Evolutionary conservation across 495 filamentous ascomycete genomes (phyloP).

Genomic region (Hyaloscypha finlandica): DNA sequence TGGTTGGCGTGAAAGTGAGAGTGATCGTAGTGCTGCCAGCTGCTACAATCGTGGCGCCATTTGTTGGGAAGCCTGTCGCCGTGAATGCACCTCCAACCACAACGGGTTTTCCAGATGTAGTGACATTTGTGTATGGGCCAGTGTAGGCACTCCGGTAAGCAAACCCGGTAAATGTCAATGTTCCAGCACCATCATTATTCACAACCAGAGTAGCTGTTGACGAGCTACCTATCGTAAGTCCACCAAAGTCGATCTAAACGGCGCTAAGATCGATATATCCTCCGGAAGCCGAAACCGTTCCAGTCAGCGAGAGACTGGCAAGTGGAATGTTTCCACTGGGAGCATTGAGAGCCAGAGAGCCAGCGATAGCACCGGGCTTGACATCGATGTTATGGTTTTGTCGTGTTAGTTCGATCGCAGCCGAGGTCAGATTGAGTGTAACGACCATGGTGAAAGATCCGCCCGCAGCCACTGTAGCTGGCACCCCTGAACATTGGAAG

Average conservation of each 20-base stretch:
- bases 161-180: slow-evolving; percentile 9
- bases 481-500: slow-evolving; percentile 13
- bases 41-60: slow-evolving; percentile 30
- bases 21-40: slow-evolving; percentile 31
- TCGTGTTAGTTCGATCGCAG: neutral
- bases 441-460: slow-evolving; percentile 9
- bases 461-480: slow-evolving; percentile 4
- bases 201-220: slow-evolving; percentile 40
- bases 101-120: neutral
- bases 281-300: slow-evolving; percentile 7
- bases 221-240: slow-evolving; percentile 36
- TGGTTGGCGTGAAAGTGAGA: slow-evolving; percentile 12
- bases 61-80: slow-evolving; percentile 31
- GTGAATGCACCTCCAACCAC: slow-evolving; percentile 30
- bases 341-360: neutral
- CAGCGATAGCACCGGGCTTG: neutral
- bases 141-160: slow-evolving; percentile 8
- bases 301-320: slow-evolving; percentile 5
- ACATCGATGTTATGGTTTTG: neutral
- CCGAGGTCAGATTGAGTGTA: slow-evolving; percentile 9
- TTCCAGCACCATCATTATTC: slow-evolving; percentile 16
- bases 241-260: slow-evolving; percentile 41
- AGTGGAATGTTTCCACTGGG: neutral
- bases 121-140: neutral
- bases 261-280: slow-evolving; percentile 7